Evolutionary conservation across 1,284 basidiomycete species (phyloP), one percentile per base, ranked within the genome.

Genomic region (Cutaneotrichosporon cavernicola): DNA sequence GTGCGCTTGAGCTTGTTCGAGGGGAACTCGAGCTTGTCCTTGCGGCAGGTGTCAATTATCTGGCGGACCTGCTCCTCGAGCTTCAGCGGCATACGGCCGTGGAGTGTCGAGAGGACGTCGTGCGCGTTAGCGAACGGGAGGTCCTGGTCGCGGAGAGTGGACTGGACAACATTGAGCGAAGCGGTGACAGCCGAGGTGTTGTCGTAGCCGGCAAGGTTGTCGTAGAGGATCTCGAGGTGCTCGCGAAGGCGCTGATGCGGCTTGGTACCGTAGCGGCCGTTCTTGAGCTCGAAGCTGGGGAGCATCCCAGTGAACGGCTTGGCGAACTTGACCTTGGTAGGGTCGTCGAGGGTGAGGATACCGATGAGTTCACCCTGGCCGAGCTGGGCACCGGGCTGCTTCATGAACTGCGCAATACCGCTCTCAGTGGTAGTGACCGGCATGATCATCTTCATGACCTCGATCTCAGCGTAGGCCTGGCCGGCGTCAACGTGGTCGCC

Each of bases 361-460:
- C 97, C 97, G 66, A 99, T 88, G 68, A 99, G 94, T 80, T 98
- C 97, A 56, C 97, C 97, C n/a, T 95, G 92, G 72, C 92, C 91
- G 64, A 99, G 87, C 70, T 92, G 93, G 73, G 96, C 91, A 72
- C 97, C 97, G 60, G 96, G 92, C 77, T 98, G 94, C 84, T 98
- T 99, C 80, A 99, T 93, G 77, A 99, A 90, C 76, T 95, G 92
- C n/a, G 92, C 88, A 56, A 91, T 86, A 78, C 97, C 97, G 78
- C 96, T 92, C 80, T 99, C 97, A 4, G 90, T 86, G n/a, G 95
- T 93, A 62, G 93, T 88, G 65, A 99, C 87, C 16, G 93, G 92
- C 94, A 97, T 96, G 81, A 95, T 95, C 94, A 97, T 97, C 84
- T 97, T 97, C 94, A 97, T 97, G 72, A 97, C 94, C 86, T 99